phyloP scores from a whole-genome alignment of 2,329 filamentous ascomycete genomes.

The Tolypocladium capitatum region DNA sequence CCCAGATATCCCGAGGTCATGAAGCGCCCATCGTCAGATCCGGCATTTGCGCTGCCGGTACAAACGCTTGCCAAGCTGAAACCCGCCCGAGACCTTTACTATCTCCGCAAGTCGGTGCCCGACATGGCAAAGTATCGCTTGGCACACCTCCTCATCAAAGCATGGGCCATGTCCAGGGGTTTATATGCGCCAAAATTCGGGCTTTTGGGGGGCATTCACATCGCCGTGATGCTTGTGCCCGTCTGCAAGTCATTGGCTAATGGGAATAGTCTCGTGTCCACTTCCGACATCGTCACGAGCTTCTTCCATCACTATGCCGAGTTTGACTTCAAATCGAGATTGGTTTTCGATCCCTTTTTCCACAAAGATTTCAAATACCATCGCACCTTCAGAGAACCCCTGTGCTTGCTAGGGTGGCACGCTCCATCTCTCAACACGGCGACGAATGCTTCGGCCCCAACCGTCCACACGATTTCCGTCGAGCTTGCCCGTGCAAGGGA shows the following conservation, averaged over 20 bases:
- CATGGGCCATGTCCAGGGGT: conserved; percentile 48
- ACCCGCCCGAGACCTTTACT: conserved; percentile 47
- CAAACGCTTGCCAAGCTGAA: conserved; percentile 50
- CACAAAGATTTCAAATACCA: conserved; percentile 37
- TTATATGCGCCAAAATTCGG: conserved; percentile 54
- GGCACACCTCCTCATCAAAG: conserved; percentile 46
- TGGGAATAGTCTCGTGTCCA: conserved; percentile 22
- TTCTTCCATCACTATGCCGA: conserved; percentile 52
- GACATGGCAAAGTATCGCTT: conserved; percentile 43
- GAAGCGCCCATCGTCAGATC: conserved; percentile 33
- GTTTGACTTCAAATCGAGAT: conserved; percentile 43
- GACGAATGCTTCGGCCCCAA: conserved; percentile 37
- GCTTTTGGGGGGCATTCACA: conserved; percentile 51
- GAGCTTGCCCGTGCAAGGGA: conserved; percentile 36
- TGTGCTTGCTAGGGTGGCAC: conserved; percentile 51
- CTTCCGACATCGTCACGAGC: conserved; percentile 37
- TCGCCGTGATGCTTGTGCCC: conserved; percentile 46
- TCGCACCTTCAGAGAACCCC: conserved; percentile 42
- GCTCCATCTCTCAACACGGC: conserved; percentile 48
- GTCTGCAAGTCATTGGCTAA: conserved; percentile 41
- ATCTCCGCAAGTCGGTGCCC: conserved; percentile 46
- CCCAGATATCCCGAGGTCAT: conserved; percentile 32
- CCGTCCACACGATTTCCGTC: conserved; percentile 33
- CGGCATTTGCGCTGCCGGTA: conserved; percentile 40
- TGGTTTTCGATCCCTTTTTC: conserved; percentile 49